Percentiles rank a stretch among this genome's conserved stretches.
phyloP scores from a whole-genome alignment of 306 rosid genomes.

The Carpinus viminea region DNA sequence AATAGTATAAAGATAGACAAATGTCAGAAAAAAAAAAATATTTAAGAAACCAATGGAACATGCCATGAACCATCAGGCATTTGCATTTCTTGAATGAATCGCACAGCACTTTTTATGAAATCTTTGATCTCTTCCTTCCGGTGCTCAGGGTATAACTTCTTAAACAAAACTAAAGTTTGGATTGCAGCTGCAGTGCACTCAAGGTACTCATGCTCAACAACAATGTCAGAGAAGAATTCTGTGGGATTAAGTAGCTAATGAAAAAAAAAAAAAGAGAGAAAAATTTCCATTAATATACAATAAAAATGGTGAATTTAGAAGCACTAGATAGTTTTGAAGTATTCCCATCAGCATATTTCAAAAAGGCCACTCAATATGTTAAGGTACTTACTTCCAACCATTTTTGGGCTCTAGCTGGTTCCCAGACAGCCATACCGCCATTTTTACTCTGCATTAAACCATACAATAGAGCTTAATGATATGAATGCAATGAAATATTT shows the following conservation, averaged over 20 bases:
- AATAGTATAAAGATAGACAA: neutral
- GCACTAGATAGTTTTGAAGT: conserved; percentile 32
- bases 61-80: conserved; percentile 43
- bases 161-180: conserved; percentile 44
- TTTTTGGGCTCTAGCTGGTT: conserved; percentile 50
- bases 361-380: neutral
- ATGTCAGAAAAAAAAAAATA: neutral
- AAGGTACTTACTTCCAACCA: conserved; percentile 63
- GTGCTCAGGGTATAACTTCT: conserved; percentile 40
- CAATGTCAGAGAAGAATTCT: conserved; percentile 38
- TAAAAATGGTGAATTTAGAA: neutral
- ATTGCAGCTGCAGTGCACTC: conserved; percentile 57
- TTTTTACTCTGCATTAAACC: conserved; percentile 50
- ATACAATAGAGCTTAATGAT: neutral
- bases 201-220: conserved; percentile 49
- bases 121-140: conserved; percentile 44
- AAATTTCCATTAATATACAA: neutral
- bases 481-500: neutral
- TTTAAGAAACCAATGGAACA: neutral
- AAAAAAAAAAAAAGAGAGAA: neutral
- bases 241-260: conserved; percentile 43
- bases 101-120: conserved; percentile 36
- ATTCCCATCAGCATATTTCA: neutral
- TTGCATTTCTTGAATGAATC: conserved; percentile 43
- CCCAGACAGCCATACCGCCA: conserved; percentile 80